Evolutionary conservation across 164 flowering plant species (phyloP), one percentile per base, ranked within the genome.

Genomic region (Stephania yunnanensis): DNA sequence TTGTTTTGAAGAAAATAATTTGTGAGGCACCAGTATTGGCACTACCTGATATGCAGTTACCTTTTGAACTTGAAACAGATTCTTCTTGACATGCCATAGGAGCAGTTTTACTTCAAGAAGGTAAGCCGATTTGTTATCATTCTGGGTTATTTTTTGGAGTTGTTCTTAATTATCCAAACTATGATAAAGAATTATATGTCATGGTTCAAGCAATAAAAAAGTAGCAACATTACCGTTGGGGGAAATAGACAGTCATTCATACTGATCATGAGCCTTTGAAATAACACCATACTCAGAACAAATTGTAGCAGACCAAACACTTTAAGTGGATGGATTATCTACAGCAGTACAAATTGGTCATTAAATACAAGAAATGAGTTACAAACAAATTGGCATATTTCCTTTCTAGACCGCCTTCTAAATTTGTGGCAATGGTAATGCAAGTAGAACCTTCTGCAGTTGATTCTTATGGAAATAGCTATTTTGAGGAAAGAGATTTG

Each of bases 41-140:
- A 25, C 25, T 25, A 25, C 25, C 6, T 2, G 64, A 73, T 11
- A 12, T 73, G 46, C 7, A 17, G 31, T 46, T 2, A 17, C 75
- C 68, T 3, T 73, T 58, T 58, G 74, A 71, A 22, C 7, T 71
- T 15, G 74, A 71, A 6, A 50, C 15, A 25, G 65, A 72, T 72
- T 44, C 66, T 17, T 55, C 50, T 30, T 12, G 45, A 12, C 36
- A 73, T 61, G 75, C 75, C 1, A 31, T 73, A 22, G 68, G 75
- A 58, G 75, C 10, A 19, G 1, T 42, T 31, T 7, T 61, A 2
- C 46, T 61, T 19, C 45, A 73, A 13, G 75, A n/a, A 10, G 50
- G 68, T 25, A 73, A 73, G 12, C 46, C 20, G 6, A 12, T 61
- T 2, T 55, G 66, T 31, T 73, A 63, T 36, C 75, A 73, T 31